These are phyloP conservation scores for Dioscorea dumetorum DNA, from an alignment of 106 monocot species.

Conservation along the genomic window DNA sequence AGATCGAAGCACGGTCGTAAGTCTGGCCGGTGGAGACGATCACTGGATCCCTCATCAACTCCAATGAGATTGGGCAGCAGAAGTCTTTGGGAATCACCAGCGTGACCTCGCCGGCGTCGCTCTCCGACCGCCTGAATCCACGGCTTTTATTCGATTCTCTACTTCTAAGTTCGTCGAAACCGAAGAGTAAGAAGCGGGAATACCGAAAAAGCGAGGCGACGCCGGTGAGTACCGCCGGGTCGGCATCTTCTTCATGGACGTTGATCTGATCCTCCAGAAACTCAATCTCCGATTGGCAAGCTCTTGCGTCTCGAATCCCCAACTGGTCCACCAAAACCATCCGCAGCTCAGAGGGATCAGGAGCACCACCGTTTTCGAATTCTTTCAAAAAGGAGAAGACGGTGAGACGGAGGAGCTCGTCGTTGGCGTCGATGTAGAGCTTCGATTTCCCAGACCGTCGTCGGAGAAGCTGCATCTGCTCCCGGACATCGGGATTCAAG, in stretches of 20 bases:
- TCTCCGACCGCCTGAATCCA: slow-evolving; percentile 1
- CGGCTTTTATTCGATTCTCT: slow-evolving; percentile 6
- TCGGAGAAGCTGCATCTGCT: slow-evolving; percentile 48
- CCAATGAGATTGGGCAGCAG: slow-evolving; percentile 53
- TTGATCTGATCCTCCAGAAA: slow-evolving; percentile 73
- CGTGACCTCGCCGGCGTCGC: slow-evolving; percentile 7
- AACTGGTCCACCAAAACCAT: slow-evolving; percentile 30
- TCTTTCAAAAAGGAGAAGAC: slow-evolving; percentile 48
- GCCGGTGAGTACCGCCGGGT: slow-evolving; percentile 41
- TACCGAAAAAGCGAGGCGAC: slow-evolving; percentile 64
- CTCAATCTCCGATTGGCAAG: slow-evolving; percentile 62
- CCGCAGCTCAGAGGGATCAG: slow-evolving; percentile 31
- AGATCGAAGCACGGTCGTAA: slow-evolving; percentile 41
- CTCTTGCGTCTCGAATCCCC: slow-evolving; percentile 26
- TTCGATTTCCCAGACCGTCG: slow-evolving; percentile 22
- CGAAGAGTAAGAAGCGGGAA: slow-evolving; percentile 67
- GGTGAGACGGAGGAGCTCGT: slow-evolving; percentile 36
- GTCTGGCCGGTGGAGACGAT: slow-evolving; percentile 46
- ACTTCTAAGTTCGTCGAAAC: slow-evolving; percentile 8
- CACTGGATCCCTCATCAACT: slow-evolving; percentile 45
- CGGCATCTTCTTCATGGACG: slow-evolving; percentile 54
- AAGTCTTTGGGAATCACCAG: slow-evolving; percentile 45
- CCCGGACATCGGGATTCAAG: slow-evolving; percentile 36
- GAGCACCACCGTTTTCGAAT: slow-evolving; percentile 36
- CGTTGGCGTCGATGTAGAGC: slow-evolving; percentile 34